These are phyloP conservation scores for Fraxinus xanthoxyloides DNA, from an alignment of 305 asterid genomes.

Conservation along the genomic window DNA sequence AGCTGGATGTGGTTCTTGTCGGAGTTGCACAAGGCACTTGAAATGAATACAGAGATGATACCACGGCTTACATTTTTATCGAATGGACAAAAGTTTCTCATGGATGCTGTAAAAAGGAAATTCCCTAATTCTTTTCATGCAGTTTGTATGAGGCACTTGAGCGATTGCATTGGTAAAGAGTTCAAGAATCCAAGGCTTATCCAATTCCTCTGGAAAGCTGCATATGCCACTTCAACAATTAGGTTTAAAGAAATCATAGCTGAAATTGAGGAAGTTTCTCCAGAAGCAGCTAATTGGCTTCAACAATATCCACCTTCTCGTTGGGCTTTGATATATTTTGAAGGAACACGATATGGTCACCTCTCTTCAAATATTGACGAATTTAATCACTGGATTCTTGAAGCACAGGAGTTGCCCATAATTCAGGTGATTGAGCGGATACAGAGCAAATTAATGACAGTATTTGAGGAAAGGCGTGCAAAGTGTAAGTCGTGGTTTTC, in stretches of 20 bases:
- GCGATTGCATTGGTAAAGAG: slow-evolving; percentile 63
- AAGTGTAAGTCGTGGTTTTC: slow-evolving; percentile 54
- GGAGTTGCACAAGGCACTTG: slow-evolving; percentile 56
- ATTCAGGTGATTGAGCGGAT: slow-evolving; percentile 65
- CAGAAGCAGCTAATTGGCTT: slow-evolving; percentile 62
- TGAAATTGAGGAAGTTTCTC: slow-evolving; percentile 61
- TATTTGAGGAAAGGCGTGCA: slow-evolving; percentile 49
- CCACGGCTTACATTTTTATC: slow-evolving; percentile 56
- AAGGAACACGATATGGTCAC: slow-evolving; percentile 58
- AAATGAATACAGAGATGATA: slow-evolving; percentile 46
- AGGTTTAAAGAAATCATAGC: slow-evolving; percentile 56
- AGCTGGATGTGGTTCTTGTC: slow-evolving; percentile 79
- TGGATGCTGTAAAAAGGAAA: slow-evolving; percentile 58
- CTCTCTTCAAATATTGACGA: slow-evolving; percentile 62
- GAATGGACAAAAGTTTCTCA: slow-evolving; percentile 48
- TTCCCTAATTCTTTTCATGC: slow-evolving; percentile 50
- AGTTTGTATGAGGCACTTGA: slow-evolving; percentile 61
- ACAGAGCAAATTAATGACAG: slow-evolving; percentile 45
- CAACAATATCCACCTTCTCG: slow-evolving; percentile 50
- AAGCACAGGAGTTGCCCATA: slow-evolving; percentile 68
- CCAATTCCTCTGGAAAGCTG: slow-evolving; percentile 69
- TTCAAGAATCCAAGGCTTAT: slow-evolving; percentile 67
- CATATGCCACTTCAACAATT: slow-evolving; percentile 48
- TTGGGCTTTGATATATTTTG: slow-evolving; percentile 62
- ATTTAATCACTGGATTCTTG: slow-evolving; percentile 61